Conservation (phyloP, 768 basidiomycete genomes). For the Sistotremastrum niveocremeum region DNA sequence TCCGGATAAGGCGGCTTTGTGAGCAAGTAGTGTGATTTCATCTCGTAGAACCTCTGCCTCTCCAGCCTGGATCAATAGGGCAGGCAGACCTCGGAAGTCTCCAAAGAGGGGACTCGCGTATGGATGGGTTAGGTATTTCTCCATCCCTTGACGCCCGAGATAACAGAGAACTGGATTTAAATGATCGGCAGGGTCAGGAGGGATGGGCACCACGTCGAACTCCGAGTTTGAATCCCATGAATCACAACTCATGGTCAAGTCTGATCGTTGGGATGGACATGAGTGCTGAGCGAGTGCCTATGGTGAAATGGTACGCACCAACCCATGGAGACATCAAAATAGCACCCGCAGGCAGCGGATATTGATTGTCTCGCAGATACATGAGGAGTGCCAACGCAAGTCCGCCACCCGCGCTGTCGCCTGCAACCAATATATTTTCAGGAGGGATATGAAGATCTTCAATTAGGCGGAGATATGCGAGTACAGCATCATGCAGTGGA, state of each 20-base stretch:
- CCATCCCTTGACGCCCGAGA: conserved; percentile 59
- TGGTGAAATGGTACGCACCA: conserved; percentile 38
- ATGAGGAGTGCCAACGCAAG: conserved; percentile 73
- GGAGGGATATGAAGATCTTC: conserved; percentile 85
- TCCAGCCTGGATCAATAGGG: conserved; percentile 81
- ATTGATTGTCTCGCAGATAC: conserved; percentile 88
- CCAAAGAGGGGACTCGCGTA: conserved; percentile 95
- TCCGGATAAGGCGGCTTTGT: conserved; percentile 82
- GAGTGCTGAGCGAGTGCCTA: conserved; percentile 4
- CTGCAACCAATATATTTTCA: conserved; percentile 77
- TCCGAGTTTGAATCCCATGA: conserved; percentile 93
- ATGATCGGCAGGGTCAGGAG: conserved; percentile 58
- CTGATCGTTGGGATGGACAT: conserved; percentile 22
- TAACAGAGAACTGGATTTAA: conserved; percentile 92
- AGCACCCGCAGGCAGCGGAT: conserved; percentile 71
- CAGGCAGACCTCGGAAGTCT: conserved; percentile 73
- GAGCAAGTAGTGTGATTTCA: conserved; percentile 80
- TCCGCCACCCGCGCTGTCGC: conserved; percentile 92
- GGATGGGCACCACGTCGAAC: conserved; percentile 73
- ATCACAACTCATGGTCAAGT: conserved; percentile 92
- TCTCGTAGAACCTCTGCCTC: conserved; percentile 94
- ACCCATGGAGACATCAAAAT: conserved; percentile 95
- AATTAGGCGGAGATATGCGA: conserved; percentile 73
- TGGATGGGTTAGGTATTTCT: conserved; percentile 84
- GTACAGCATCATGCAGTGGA: conserved; percentile 73